A percentile compares a stretch with the other conserved stretches of the same genome.
These are phyloP conservation scores for Lachancea fermentati DNA, from an alignment of 805 yeast genomes.

Conservation along the genomic window DNA sequence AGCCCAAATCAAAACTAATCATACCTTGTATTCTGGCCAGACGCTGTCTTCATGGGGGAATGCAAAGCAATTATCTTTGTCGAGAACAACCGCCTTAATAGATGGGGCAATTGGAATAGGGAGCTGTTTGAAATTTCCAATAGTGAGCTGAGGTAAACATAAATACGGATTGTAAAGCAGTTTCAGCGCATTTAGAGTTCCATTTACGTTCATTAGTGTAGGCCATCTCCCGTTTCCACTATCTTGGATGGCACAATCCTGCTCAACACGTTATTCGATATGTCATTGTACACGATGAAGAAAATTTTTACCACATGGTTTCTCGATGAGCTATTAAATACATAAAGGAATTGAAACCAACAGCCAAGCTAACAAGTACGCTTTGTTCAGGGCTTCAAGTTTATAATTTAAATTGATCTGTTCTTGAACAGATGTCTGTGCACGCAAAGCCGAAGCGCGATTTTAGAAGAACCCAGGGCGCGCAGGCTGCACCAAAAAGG, in stretches of 20 bases:
- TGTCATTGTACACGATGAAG: background rate
- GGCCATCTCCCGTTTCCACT: background rate
- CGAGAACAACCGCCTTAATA: slow-evolving; percentile 77
- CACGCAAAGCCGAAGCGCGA: slow-evolving; percentile 4
- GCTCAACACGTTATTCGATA: no score
- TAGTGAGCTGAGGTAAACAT: slow-evolving; percentile 57
- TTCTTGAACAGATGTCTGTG: background rate
- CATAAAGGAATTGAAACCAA: no score
- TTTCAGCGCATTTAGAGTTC: slow-evolving; percentile 61
- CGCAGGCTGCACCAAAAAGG: slow-evolving; percentile 2
- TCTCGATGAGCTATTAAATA: background rate
- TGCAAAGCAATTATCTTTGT: slow-evolving; percentile 95
- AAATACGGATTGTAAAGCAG: slow-evolving; percentile 59
- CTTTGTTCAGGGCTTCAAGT: no score
- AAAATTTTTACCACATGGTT: background rate
- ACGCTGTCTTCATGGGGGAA: slow-evolving; percentile 72
- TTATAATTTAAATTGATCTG: background rate
- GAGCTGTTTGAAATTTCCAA: slow-evolving; percentile 53
- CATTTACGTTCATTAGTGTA: slow-evolving; percentile 57
- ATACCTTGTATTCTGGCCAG: slow-evolving; percentile 61
- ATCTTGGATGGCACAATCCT: no score
- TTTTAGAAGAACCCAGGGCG: slow-evolving; percentile 8
- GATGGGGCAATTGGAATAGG: slow-evolving; percentile 39
- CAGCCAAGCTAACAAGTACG: no score
- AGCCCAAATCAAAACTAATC: slow-evolving; percentile 8